Evolutionary conservation across 73 alveolate genomes (phyloP), one percentile per base, ranked within the genome.

Genomic region (Stentor roeselii): DNA sequence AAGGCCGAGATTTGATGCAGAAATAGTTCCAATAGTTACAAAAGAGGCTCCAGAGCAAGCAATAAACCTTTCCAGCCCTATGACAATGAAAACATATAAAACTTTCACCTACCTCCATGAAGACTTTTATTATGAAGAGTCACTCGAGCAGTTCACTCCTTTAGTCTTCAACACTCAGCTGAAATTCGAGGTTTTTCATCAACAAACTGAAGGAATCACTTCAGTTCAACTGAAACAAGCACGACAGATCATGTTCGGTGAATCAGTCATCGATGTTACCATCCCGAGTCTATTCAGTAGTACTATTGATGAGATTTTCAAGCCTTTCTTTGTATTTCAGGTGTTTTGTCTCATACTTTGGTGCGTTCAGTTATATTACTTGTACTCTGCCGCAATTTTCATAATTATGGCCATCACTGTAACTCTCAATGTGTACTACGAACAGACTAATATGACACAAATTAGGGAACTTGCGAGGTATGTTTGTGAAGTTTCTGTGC

Each of bases 281-380:
- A 2, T 76, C 6, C 84, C 84, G 6, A 21, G 36, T 1, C 32
- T 76, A 36, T 34, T 39, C 2, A 6, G 21, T 21, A 32, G n/a
- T 0, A 1, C 39, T 14, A 1, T 39, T 39, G 39, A 21, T n/a
- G 82, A 76, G 39, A 38, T 76, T 1, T 14, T 35, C 14, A 15
- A 37, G 27, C 84, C 84, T 34, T 76, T 76, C 2, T 76, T 39
- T 2, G 60, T 76, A 21, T 76, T 76, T 35, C 84, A 76, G 39
- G n/a, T 35, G 2, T 76, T 76, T 76, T n/a, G 75, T 76, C 36
- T 76, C 67, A 15, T 76, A 1, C 74, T 76, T 30, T 76, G 84
- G 59, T 39, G 60, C n/a, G 14, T 6, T 76, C 82, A 76, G 39
- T 78, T 36, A 41, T 76, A 76, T 35, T 76, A 39, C 2, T 40